Percentiles rank a stretch among this genome's conserved stretches.
Evolutionary conservation across 768 basidiomycete genomes (phyloP).

Genomic region (Boletus bicolor): DNA sequence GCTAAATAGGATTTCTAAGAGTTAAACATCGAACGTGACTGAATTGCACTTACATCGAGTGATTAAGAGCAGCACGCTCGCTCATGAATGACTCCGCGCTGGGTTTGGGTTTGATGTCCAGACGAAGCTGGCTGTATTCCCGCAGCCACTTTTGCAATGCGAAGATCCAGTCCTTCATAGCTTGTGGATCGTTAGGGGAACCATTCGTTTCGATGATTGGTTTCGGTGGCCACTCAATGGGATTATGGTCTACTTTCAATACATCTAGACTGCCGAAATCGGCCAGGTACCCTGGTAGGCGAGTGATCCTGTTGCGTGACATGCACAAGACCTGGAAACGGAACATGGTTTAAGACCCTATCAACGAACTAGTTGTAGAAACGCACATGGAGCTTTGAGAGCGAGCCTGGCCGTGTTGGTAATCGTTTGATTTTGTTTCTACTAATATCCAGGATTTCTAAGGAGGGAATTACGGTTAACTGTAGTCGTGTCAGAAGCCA

Average conservation of each 20-base stretch:
- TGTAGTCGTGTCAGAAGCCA: conserved; percentile 30
- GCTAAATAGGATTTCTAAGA: conserved; percentile 21
- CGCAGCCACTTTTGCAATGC: conserved; percentile 76
- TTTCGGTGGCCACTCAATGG: conserved; percentile 88
- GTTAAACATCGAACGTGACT: neutral
- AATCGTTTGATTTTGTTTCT: conserved; percentile 84
- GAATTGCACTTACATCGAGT: conserved; percentile 25
- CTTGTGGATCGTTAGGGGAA: conserved; percentile 44
- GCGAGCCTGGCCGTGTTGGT: conserved; percentile 75
- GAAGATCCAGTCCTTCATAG: conserved; percentile 69
- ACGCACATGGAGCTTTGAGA: conserved; percentile 70
- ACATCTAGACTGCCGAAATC: conserved; percentile 72
- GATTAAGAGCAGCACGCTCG: conserved; percentile 39
- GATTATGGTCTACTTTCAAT: conserved; percentile 87
- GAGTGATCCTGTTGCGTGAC: conserved; percentile 77
- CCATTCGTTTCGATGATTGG: conserved; percentile 45
- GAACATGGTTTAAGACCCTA: neutral
- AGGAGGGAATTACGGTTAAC: conserved; percentile 79
- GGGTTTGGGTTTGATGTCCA: conserved; percentile 31
- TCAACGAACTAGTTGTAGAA: neutral
- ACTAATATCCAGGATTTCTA: conserved; percentile 94
- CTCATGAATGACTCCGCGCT: conserved; percentile 51
- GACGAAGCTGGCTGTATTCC: conserved; percentile 37
- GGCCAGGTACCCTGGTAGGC: conserved; percentile 74
- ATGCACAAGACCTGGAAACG: conserved; percentile 73